phyloP scores from a whole-genome alignment of 352 stramenopile genomes.

The Pythium graminicola region DNA sequence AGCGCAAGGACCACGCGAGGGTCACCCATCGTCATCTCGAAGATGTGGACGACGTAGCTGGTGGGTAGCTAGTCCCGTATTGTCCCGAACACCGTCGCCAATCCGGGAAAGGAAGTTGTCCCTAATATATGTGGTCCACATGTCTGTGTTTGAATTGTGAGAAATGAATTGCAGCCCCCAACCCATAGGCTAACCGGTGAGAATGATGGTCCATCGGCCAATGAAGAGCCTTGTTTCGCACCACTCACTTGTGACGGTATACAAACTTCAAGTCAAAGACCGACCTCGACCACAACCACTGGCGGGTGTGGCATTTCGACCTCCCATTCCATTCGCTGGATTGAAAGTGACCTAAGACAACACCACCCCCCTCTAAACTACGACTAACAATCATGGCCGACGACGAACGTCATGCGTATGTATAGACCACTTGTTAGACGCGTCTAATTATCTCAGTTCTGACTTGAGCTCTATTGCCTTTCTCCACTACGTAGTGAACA shows the following conservation, averaged over 20 bases:
- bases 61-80: conserved; percentile 21
- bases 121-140: conserved; percentile 15
- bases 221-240: conserved; percentile 5
- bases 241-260: conserved; percentile 55
- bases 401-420: conserved; percentile 59
- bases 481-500: conserved; percentile 27
- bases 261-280: conserved; percentile 62
- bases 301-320: conserved; percentile 29
- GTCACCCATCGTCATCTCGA: conserved; percentile 1
- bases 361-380: conserved; percentile 22
- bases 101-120: conserved; percentile 1
- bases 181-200: background rate
- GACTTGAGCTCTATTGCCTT: no score
- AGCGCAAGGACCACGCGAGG: conserved; percentile 37
- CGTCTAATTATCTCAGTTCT: conserved; percentile 5
- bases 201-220: conserved; percentile 19
- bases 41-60: conserved; percentile 4
- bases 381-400: conserved; percentile 62
- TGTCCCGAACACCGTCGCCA: no score
- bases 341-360: conserved; percentile 28
- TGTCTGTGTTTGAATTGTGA: conserved; percentile 9
- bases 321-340: conserved; percentile 34
- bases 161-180: conserved; percentile 9
- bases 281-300: conserved; percentile 18
- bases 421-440: background rate